phyloP scores from a whole-genome alignment of 176 grass and related monocot genomes.

The Bolboschoenus planiculmis region DNA sequence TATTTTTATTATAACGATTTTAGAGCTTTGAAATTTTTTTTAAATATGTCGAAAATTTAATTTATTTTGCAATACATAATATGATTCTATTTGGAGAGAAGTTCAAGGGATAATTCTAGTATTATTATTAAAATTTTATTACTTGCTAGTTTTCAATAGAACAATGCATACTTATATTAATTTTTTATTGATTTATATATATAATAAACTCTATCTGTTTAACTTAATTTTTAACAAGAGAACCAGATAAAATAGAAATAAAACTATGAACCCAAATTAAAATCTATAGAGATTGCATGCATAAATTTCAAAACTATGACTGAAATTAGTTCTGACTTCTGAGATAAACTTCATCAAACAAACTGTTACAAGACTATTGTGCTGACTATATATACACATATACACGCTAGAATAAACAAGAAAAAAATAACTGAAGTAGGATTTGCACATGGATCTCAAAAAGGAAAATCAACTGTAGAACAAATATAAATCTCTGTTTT shows the following conservation, averaged over 20 bases:
- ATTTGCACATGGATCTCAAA: not conserved
- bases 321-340: not conserved
- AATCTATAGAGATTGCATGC: not conserved
- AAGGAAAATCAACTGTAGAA: slow-evolving; percentile 17
- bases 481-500: not conserved
- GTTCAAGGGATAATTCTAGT: too few relatives aligned
- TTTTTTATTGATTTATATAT: too few relatives aligned
- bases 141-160: too few relatives aligned
- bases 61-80: too few relatives aligned
- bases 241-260: not conserved
- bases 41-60: too few relatives aligned
- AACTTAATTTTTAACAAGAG: not conserved
- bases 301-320: not conserved
- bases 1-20: too few relatives aligned
- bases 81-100: too few relatives aligned
- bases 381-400: not conserved
- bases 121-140: too few relatives aligned
- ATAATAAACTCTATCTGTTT: not conserved
- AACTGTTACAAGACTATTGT: not conserved
- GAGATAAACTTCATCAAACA: not conserved
- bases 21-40: too few relatives aligned
- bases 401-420: not conserved
- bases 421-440: not conserved
- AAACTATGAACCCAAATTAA: not conserved
- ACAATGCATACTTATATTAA: too few relatives aligned